Evolutionary conservation across 2,329 filamentous ascomycete species (phyloP), one percentile per base, ranked within the genome.

Genomic region (Diaporthe caulivora): DNA sequence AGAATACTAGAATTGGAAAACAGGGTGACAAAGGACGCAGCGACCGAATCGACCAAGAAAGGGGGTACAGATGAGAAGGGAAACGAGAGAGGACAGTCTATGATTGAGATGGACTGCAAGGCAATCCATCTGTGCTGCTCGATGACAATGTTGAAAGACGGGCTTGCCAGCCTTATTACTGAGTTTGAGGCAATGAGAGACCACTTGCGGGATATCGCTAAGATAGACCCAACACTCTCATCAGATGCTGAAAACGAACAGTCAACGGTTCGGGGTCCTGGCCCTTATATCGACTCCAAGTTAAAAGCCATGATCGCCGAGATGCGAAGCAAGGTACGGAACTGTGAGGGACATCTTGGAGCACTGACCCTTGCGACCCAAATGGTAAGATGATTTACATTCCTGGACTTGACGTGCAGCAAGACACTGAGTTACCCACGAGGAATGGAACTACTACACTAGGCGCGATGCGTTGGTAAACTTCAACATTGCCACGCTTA

Each of bases 371-470:
- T 77, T 8, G 76, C 73, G 3, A 73, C 72, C 26, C 76, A 78
- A 37, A 77, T 75, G 49, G 78, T 78, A 65, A n/a, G 76, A 44
- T 26, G 11, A 21, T n/a, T 15, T 1, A 11, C 34, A n/a, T n/a
- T n/a, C n/a, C n/a, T n/a, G n/a, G n/a, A n/a, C n/a, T n/a, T n/a
- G n/a, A n/a, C n/a, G n/a, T n/a, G n/a, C n/a, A n/a, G n/a, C n/a
- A n/a, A n/a, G n/a, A n/a, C n/a, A n/a, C n/a, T n/a, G n/a, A n/a
- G n/a, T n/a, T n/a, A 31, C 21, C 26, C 2, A 4, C 5, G 13
- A 79, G 77, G 77, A 78, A 53, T 77, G 74, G 67, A 77, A 77
- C 42, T 73, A 78, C 44, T 71, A 76, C 5, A 73, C 77, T 17
- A 75, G 76, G 15, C 44, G 44, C 18, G 76, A 77, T 34, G 70